These are phyloP conservation scores for Stephania yunnanensis DNA, from an alignment of 164 flowering plant species.

Conservation along the genomic window DNA sequence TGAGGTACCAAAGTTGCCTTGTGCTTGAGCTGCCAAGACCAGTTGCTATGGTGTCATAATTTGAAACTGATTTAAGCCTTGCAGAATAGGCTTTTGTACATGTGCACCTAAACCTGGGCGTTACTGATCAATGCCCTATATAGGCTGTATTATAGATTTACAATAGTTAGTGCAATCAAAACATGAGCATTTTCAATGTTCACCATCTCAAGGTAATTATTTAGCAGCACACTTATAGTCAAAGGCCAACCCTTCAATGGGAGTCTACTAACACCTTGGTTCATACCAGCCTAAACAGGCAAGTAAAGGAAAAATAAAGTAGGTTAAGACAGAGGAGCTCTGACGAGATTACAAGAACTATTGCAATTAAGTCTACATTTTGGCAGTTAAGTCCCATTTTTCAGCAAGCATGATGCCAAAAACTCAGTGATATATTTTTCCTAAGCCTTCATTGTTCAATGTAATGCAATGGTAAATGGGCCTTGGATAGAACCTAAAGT, in stretches of 20 bases:
- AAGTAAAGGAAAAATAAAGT: not conserved
- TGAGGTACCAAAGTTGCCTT: slow-evolving; percentile 53
- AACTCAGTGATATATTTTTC: too few species aligned
- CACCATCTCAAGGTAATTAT: not conserved
- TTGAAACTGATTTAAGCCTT: slow-evolving; percentile 53
- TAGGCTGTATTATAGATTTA: too few species aligned
- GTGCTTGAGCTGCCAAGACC: slow-evolving; percentile 67
- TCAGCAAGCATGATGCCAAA: too few species aligned
- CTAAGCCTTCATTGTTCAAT: too few species aligned
- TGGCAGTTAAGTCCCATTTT: too few species aligned
- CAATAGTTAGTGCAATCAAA: not conserved
- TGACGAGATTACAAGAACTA: too few species aligned
- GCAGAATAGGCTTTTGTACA: slow-evolving; percentile 63
- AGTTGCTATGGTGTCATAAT: slow-evolving; percentile 68
- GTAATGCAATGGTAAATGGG: too few species aligned
- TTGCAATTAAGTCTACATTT: too few species aligned
- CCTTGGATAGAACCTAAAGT: too few species aligned
- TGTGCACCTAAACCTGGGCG: slow-evolving; percentile 58
- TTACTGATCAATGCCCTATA: slow-evolving; percentile 68
- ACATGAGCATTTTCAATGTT: too few species aligned
- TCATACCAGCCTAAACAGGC: slow-evolving; percentile 40
- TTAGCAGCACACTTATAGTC: slow-evolving; percentile 45
- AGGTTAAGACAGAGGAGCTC: not conserved
- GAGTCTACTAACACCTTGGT: slow-evolving; percentile 61
- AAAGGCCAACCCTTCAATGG: slow-evolving; percentile 91